Evolutionary conservation across 257 asterid genomes (phyloP), one percentile per base, ranked within the genome.

Genomic region (Salvia miltiorrhiza): DNA sequence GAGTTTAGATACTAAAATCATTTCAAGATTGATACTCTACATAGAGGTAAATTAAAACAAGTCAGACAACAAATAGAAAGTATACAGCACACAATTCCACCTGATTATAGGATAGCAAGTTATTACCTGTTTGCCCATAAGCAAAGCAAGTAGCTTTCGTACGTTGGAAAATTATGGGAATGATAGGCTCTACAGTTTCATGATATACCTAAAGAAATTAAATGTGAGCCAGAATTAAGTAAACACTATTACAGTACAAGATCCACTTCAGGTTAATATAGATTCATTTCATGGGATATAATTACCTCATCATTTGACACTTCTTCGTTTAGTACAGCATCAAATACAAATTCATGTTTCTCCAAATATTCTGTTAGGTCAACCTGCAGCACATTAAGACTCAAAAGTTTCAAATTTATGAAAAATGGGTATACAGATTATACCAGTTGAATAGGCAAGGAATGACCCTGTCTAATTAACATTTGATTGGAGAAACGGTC

Each of bases 221-320:
- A 58, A 74, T 39, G 30, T 57, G 72, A 39, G 41, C 19, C 44
- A 66, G 23, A 57, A 45, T 64, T 53, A 64, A 73, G 68, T 65
- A 40, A 57, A 60, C 57, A 44, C 16, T 56, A 50, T 5, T 16
- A 44, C 30, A 39, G 39, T 35, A 41, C 67, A 24, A 28, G 23
- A 67, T 55, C 58, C n/a, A 59, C 21, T 48, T 67, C 65, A 50
- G 65, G 54, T 60, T 39, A 32, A 9, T 13, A 56, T 19, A 56
- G 55, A 53, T 32, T 19, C 28, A 47, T 28, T 19, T 58, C 44
- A 67, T 60, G 68, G 41, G 53, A 50, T 67, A 65, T 20, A 73
- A 61, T 85, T 74, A 94, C 99, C 97, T 94, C 97, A 67, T 91
- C 98, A 80, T 94, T 94, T 61, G 99, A 94, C 72, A 94, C 99